Evolutionary conservation across 805 yeast genomes (phyloP).

Genomic region (Candida ulmi): DNA sequence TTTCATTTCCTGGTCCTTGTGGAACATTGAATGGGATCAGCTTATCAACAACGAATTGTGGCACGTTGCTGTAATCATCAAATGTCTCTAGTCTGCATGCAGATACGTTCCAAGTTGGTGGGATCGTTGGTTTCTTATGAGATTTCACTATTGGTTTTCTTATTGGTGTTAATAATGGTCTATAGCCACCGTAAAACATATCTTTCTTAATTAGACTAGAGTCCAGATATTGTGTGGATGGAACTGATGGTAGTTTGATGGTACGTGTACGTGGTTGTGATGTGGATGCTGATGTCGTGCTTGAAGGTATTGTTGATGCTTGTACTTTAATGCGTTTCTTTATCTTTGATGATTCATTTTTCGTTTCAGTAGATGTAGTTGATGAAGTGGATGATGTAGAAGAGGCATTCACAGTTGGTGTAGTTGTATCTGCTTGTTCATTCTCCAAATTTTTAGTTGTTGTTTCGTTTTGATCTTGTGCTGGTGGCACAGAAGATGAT

Average conservation of each 20-base stretch:
- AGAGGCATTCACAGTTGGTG: background rate
- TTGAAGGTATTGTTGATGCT: background rate
- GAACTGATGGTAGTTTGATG: conserved; percentile 15
- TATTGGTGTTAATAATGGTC: conserved; percentile 22
- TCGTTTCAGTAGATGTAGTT: background rate
- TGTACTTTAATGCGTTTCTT: background rate
- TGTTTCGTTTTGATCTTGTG: background rate
- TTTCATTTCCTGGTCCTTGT: conserved; percentile 19
- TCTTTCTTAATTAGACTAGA: conserved; percentile 13
- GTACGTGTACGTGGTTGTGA: conserved; percentile 3
- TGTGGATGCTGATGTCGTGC: background rate
- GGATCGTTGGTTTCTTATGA: conserved; percentile 15
- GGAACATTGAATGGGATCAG: conserved; percentile 18
- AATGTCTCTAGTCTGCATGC: conserved; percentile 19
- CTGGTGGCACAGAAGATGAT: background rate
- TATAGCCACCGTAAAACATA: conserved; percentile 19
- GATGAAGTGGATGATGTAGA: background rate
- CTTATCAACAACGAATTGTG: conserved; percentile 23
- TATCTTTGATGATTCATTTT: background rate
- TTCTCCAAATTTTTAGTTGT: background rate
- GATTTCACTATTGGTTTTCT: conserved; percentile 15
- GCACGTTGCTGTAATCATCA: conserved; percentile 21
- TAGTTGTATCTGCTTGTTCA: background rate
- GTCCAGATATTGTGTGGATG: conserved; percentile 22
- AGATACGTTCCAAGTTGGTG: conserved; percentile 21